Evolutionary conservation across 768 basidiomycete species (phyloP), one percentile per base, ranked within the genome.

Genomic region (Lactarius sp.): DNA sequence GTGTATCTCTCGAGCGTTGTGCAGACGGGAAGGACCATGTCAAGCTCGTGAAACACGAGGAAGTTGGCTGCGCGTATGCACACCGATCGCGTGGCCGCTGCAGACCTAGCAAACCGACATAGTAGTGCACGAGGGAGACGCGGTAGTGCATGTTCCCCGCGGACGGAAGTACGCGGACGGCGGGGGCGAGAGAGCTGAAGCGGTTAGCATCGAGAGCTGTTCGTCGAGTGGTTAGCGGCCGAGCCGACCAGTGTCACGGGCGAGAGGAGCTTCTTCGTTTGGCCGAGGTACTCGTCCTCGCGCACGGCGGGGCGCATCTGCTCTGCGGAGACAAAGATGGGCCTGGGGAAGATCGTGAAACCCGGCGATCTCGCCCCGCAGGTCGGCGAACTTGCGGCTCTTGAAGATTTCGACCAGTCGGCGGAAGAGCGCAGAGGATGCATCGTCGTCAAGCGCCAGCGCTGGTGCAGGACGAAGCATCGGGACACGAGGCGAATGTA

Each of bases 121-220:
- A 92, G 33, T 79, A 80, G 18, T 80, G 83, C 6, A 88, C 86
- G 57, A 84, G 85, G n/a, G 78, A 74, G 47, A 94, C 73, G 16
- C 88, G 83, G 50, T 80, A 78, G 4, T 74, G 74, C 52, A 80
- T 74, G 22, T 81, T 79, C 2, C 77, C 68, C 1, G 77, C 70
- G 0, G 78, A 73, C 0, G 85, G 83, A 52, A 88, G 84, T 51
- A 97, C 81, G 68, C 86, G 81, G 49, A 90, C 79, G 4, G 85
- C 85, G 33, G 91, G 77, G 6, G 87, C 83, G 66, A 89, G 77
- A 12, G 89, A 86, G 54, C 82, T 84, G 69, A 91, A 85, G 9
- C 94, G 85, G 73, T 97, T 97, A 96, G 78, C 80, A 85, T 85
- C 0, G 91, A 88, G 2, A 90, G 77, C 42, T 89, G 83, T 39